Evolutionary conservation across 2,329 filamentous ascomycete species (phyloP).

Genomic region (Xylaria digitata): DNA sequence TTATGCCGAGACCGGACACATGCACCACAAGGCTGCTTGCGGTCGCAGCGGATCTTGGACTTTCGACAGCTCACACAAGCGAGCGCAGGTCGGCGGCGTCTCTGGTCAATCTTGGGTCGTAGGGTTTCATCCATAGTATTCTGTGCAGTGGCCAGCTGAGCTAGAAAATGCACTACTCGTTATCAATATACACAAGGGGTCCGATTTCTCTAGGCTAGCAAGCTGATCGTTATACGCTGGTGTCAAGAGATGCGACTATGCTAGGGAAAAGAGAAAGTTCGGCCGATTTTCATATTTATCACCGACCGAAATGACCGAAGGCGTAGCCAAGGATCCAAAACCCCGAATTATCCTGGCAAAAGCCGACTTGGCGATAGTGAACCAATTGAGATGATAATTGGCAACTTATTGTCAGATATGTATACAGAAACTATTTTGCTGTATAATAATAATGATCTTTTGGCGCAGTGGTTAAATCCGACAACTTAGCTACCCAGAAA

Average conservation of each 20-base stretch:
- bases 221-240: background rate
- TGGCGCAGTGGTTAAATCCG: no score
- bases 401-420: no score
- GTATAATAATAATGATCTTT: no score
- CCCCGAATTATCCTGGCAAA: background rate
- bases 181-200: background rate
- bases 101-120: conserved; percentile 36
- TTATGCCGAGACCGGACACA: conserved; percentile 67
- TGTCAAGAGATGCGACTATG: background rate
- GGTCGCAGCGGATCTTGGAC: conserved; percentile 72
- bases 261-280: conserved; percentile 22
- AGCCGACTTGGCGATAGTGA: conserved; percentile 6
- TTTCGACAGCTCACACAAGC: conserved; percentile 62
- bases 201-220: background rate
- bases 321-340: background rate
- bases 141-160: background rate
- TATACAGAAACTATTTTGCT: no score
- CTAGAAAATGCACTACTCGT: no score
- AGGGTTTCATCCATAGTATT: conserved; percentile 22
- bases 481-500: no score
- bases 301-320: conserved; percentile 11
- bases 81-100: conserved; percentile 45
- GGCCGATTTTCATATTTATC: conserved; percentile 33
- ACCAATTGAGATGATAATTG: background rate
- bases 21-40: conserved; percentile 67